phyloP scores from a whole-genome alignment of 805 yeast species.

The Soucietia sequanensis region DNA sequence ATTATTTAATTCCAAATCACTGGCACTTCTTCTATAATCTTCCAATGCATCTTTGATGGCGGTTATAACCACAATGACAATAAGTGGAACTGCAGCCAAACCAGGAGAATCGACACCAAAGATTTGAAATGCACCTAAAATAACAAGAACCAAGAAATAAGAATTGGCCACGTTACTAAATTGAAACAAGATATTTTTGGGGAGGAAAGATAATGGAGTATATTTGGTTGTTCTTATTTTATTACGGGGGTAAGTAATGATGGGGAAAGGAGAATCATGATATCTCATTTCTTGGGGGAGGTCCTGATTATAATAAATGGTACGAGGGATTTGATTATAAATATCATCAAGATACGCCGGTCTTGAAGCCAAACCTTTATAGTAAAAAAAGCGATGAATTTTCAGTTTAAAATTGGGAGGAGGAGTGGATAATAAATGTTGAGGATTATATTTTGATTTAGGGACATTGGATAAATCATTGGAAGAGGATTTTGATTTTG shows the following conservation, averaged over 20 bases:
- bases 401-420: constrained; percentile 23
- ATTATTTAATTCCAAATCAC: constrained; percentile 69
- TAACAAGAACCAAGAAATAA: constrained; percentile 55
- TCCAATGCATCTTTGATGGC: constrained; percentile 78
- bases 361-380: constrained; percentile 22
- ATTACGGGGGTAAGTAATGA: constrained; percentile 46
- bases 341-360: constrained; percentile 38
- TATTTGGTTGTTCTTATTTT: constrained; percentile 64
- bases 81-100: constrained; percentile 75
- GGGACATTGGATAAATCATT: too few species aligned
- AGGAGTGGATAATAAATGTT: constrained; percentile 13
- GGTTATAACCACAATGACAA: constrained; percentile 72
- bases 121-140: constrained; percentile 58
- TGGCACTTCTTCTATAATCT: constrained; percentile 63
- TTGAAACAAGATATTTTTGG: constrained; percentile 54
- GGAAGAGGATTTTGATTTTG: too few species aligned
- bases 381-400: constrained; percentile 17
- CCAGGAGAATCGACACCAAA: constrained; percentile 77
- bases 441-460: too few species aligned
- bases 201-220: constrained; percentile 56
- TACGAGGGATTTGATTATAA: constrained; percentile 38
- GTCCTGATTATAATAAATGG: constrained; percentile 48
- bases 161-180: constrained; percentile 59
- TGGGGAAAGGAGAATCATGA: constrained; percentile 27
- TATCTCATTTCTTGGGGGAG: constrained; percentile 45